Evolutionary conservation across 2,329 filamentous ascomycete species (phyloP).

Genomic region (Biscogniauxia marginata): DNA sequence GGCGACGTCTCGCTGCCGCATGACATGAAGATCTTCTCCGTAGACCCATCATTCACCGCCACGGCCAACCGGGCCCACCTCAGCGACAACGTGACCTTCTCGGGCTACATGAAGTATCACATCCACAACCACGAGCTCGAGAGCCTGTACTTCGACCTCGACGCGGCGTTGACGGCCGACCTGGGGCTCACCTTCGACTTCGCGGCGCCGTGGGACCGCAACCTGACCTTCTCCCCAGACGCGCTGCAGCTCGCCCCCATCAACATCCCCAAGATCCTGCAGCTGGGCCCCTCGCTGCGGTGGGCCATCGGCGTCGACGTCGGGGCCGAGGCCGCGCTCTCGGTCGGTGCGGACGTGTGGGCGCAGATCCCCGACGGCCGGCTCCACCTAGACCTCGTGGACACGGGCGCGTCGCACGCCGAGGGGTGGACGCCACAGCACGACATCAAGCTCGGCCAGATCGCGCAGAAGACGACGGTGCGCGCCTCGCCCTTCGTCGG

Average conservation of each 20-base stretch:
- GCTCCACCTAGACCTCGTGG: conserved; percentile 39
- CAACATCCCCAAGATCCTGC: conserved; percentile 40
- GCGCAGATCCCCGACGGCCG: conserved; percentile 35
- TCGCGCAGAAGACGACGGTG: conserved; percentile 33
- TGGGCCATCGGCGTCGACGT: conserved; percentile 40
- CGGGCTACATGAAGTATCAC: conserved; percentile 42
- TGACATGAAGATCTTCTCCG: conserved; percentile 31
- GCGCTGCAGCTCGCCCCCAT: conserved; percentile 37
- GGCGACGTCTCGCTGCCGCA: conserved; percentile 24
- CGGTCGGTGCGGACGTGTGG: conserved; percentile 32
- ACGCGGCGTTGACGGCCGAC: conserved; percentile 37
- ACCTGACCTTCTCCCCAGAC: conserved; percentile 36
- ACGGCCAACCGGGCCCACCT: conserved; percentile 36
- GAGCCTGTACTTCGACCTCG: conserved; percentile 42
- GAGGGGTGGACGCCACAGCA: conserved; percentile 39
- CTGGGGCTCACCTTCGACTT: conserved; percentile 37
- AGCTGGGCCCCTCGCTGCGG: conserved; percentile 36
- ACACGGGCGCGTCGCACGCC: conserved; percentile 27
- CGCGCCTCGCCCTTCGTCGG: conserved; percentile 33
- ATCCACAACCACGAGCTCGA: conserved; percentile 35
- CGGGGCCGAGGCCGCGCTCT: conserved; percentile 33
- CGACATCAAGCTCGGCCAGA: conserved; percentile 32
- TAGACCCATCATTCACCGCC: conserved; percentile 33
- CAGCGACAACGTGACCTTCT: conserved; percentile 38
- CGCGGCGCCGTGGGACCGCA: conserved; percentile 32